Evolutionary conservation across 257 asterid genomes (phyloP), one percentile per base, ranked within the genome.

Genomic region (Galeopsis tetrahit): DNA sequence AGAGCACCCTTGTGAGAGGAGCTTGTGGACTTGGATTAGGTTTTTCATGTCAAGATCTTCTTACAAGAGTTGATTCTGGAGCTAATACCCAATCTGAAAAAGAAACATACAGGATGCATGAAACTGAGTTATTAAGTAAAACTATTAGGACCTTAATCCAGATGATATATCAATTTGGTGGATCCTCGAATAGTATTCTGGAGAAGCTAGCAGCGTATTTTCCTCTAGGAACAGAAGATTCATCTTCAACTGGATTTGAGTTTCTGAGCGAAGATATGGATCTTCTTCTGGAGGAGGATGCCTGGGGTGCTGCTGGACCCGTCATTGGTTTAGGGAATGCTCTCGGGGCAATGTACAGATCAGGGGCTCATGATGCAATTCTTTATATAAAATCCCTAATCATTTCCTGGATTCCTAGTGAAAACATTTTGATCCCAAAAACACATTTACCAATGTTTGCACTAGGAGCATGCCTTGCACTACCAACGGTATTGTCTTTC

Each of bases 1-100:
- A 82, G 87, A 90, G 94, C 85, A 83, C 90, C 72, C 93, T 92
- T 71, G 95, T 95, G 61, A 90, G 83, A 85, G 99, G 99, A 82
- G 98, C 98, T 81, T 91, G 99, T 80, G 99, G 92, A 69, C 78
- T 90, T 81, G 99, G 98, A 75, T 78, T 95, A 85, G 99, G 99
- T 70, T 85, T 87, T 81, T 86, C 97, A 46, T 87, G 91, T 82
- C 93, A 90, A 74, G 93, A 79, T 76, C 92, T 91, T 85, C 93
- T 89, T 62, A 85, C 85, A 52, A 81, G 90, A 77, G 82, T 78
- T 79, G 86, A 81, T 69, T 78, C 89, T 73, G 93, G 77, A 52
- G 77, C 78, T 73, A 75, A 74, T 75, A 55, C 80, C 69, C 77
- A 57, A 65, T 70, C 44, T 21, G 84, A 70, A 61, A 87, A 81